Conservation (phyloP, 73 alveolate species). For the Paramecium sexaurelia region DNA sequence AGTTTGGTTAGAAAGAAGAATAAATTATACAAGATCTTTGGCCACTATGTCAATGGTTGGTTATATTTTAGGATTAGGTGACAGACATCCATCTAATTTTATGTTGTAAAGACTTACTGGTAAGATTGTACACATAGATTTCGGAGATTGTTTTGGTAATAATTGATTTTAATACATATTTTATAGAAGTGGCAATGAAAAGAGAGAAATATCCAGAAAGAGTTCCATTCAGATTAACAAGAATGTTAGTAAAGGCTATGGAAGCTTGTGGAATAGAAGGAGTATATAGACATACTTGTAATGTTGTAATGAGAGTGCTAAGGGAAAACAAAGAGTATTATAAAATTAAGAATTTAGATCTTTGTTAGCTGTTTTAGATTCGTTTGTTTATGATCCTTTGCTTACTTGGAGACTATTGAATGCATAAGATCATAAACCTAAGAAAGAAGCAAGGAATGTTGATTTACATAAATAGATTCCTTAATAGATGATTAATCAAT, state of each 20-base stretch:
- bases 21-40: slow-evolving; percentile 93
- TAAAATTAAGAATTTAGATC: slow-evolving; percentile 60
- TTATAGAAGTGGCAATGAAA: slow-evolving; percentile 91
- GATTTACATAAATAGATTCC: slow-evolving; percentile 6
- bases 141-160: slow-evolving; percentile 97
- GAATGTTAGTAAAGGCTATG: slow-evolving; percentile 99
- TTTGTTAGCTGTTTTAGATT: slow-evolving; percentile 95
- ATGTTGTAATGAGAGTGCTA: slow-evolving; percentile 94
- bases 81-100: slow-evolving; percentile 98
- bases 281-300: slow-evolving; percentile 96
- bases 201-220: slow-evolving; percentile 98
- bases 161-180: background rate
- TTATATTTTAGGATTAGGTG: slow-evolving; percentile 99
- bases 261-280: slow-evolving; percentile 99
- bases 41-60: slow-evolving; percentile 99
- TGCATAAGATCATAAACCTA: slow-evolving; percentile 80
- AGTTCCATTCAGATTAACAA: slow-evolving; percentile 98
- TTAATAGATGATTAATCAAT: background rate
- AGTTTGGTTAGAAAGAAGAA: slow-evolving; percentile 97
- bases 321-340: slow-evolving; percentile 90
- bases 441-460: slow-evolving; percentile 48
- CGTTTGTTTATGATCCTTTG: slow-evolving; percentile 98
- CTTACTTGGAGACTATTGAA: slow-evolving; percentile 90
- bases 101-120: slow-evolving; percentile 94
- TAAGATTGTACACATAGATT: slow-evolving; percentile 98